A percentile compares a stretch with the other conserved stretches of the same genome.
These are phyloP conservation scores for Ascoidea rubescens DNA, from an alignment of 805 yeast species.

Conservation along the genomic window DNA sequence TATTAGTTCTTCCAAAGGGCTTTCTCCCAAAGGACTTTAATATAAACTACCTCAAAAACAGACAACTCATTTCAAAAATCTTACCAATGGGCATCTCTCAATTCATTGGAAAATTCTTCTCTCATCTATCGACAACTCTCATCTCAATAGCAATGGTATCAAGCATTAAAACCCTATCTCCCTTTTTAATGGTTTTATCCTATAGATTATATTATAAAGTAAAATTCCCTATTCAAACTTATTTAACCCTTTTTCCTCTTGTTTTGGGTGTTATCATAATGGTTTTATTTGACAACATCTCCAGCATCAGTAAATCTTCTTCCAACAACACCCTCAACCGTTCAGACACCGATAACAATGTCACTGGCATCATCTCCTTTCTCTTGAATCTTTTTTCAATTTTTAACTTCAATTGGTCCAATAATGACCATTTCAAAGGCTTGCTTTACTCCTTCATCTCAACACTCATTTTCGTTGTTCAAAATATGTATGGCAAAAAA, in stretches of 20 bases:
- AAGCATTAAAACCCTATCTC: constrained; percentile 83
- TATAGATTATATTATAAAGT: constrained; percentile 49
- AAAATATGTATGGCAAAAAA: constrained; percentile 65
- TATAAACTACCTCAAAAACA: constrained; percentile 13
- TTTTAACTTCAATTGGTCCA: too few relatives aligned
- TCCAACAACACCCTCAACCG: background rate
- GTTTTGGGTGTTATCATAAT: constrained; percentile 74
- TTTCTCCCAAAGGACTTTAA: background rate
- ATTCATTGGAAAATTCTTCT: constrained; percentile 77
- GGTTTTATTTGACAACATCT: constrained; percentile 31
- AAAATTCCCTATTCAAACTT: constrained; percentile 49
- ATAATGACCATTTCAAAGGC: constrained; percentile 15
- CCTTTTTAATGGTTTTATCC: constrained; percentile 72
- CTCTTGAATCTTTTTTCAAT: background rate
- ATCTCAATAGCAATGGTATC: constrained; percentile 90
- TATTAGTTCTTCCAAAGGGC: background rate
- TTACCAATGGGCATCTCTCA: constrained; percentile 93
- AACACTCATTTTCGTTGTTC: constrained; percentile 52
- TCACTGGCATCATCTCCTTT: background rate
- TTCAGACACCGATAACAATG: background rate
- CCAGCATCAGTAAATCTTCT: background rate
- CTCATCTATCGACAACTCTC: constrained; percentile 77
- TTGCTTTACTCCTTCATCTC: constrained; percentile 23
- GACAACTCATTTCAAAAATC: constrained; percentile 42
- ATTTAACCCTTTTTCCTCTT: constrained; percentile 65